A percentile compares a stretch with the other conserved stretches of the same genome.
Evolutionary conservation across 2,329 filamentous ascomycete species (phyloP).

Genomic region (Aspergillus sp.): DNA sequence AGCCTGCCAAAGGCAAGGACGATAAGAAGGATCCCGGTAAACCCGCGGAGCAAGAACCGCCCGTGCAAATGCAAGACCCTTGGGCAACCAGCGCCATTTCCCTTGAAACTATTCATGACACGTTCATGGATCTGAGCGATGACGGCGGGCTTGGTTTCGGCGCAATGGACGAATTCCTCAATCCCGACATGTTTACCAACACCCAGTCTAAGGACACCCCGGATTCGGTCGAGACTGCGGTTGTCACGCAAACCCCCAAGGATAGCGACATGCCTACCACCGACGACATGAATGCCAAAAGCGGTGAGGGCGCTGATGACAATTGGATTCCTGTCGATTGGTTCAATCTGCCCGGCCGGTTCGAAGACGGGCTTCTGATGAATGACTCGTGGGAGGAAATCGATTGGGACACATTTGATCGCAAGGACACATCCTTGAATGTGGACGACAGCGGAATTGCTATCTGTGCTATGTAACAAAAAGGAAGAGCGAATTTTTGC

Average conservation of each 20-base stretch:
- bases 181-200: slow-evolving; percentile 35
- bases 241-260: slow-evolving; percentile 39
- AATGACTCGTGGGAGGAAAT: slow-evolving; percentile 33
- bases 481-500: slow-evolving; percentile 5
- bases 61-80: slow-evolving; percentile 26
- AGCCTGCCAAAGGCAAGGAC: slow-evolving; percentile 25
- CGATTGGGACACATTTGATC: slow-evolving; percentile 42
- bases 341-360: slow-evolving; percentile 29
- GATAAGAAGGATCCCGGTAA: slow-evolving; percentile 28
- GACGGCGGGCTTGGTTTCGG: slow-evolving; percentile 37
- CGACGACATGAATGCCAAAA: slow-evolving; percentile 31
- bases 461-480: slow-evolving; percentile 27
- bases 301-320: slow-evolving; percentile 24
- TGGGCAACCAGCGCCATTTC: slow-evolving; percentile 41
- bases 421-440: slow-evolving; percentile 26
- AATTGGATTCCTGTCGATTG: slow-evolving; percentile 35
- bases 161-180: slow-evolving; percentile 39
- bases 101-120: slow-evolving; percentile 37
- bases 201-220: slow-evolving; percentile 36
- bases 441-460: slow-evolving; percentile 26
- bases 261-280: slow-evolving; percentile 34
- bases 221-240: slow-evolving; percentile 36
- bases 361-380: slow-evolving; percentile 25
- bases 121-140: slow-evolving; percentile 35
- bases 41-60: slow-evolving; percentile 15